Evolutionary conservation across 1,139 yeast genomes (phyloP).

Genomic region (Spencermartinsiella ligniputridi): DNA sequence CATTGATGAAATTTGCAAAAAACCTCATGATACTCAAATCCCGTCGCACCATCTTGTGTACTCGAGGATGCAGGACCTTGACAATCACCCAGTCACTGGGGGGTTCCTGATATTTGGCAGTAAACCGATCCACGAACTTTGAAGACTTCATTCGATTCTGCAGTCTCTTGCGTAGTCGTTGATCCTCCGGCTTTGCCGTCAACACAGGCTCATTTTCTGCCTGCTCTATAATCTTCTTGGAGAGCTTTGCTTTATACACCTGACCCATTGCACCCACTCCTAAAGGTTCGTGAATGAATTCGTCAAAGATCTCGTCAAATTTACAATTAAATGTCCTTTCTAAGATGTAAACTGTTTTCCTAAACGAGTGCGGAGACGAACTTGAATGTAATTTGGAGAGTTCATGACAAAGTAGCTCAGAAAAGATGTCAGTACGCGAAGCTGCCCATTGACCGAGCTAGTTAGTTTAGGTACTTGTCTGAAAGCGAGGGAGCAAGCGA

Average conservation of each 20-base stretch:
- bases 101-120: slow-evolving; percentile 24
- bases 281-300: slow-evolving; percentile 66
- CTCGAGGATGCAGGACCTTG: slow-evolving; percentile 88
- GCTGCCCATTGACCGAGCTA: slow-evolving; percentile 98
- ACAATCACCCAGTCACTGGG: slow-evolving; percentile 71
- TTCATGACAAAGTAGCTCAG: slow-evolving; percentile 72
- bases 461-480: no score
- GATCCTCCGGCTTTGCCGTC: slow-evolving; percentile 9
- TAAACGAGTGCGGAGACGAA: slow-evolving; percentile 67
- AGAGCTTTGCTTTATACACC: slow-evolving; percentile 72
- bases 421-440: slow-evolving; percentile 91
- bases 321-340: slow-evolving; percentile 29
- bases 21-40: slow-evolving; percentile 80
- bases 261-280: slow-evolving; percentile 99
- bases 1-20: slow-evolving; percentile 66
- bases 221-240: slow-evolving; percentile 12
- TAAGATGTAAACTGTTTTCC: slow-evolving; percentile 55
- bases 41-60: slow-evolving; percentile 64
- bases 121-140: slow-evolving; percentile 10
- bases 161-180: background rate
- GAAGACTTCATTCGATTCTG: background rate
- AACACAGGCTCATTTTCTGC: slow-evolving; percentile 3
- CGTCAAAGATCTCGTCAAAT: slow-evolving; percentile 78
- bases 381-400: slow-evolving; percentile 76
- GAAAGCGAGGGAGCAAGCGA: no score